Evolutionary conservation across 1,284 basidiomycete species (phyloP), one percentile per base, ranked within the genome.

Genomic region (Cutaneotrichosporon cutaneum): DNA sequence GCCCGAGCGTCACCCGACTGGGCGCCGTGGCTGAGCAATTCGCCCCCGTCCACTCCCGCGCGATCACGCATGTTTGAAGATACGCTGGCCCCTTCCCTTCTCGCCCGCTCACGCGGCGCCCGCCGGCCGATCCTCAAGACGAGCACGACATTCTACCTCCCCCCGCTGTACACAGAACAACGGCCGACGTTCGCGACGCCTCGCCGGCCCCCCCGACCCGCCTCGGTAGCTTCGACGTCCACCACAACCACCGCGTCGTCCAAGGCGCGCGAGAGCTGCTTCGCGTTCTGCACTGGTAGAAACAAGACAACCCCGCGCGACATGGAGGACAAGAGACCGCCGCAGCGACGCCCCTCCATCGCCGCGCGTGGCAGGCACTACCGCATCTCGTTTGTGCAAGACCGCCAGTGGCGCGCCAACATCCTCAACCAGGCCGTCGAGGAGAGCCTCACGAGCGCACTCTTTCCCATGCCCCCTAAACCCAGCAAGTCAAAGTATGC

Each of bases 141-240:
- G 3, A 44, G 24, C 47, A 56, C 39, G n/a, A 50, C 54, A 24
- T 60, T 60, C 36, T 60, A 60, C 24, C 54, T 60, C 1, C 60
- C 60, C 8, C 60, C 60, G n/a, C 58, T 60, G n/a, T 39, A 50
- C 32, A 11, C 44, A 10, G 32, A 48, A 16, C 48, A 58, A 2
- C n/a, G 26, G 1, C 54, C 54, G 3, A 32, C 26, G 33, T 42
- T 50, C 13, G 35, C 35, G 36, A 33, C 24, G n/a, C 52, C 52
- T 1, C 52, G 48, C 24, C 48, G 48, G 16, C 11, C 48, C 16
- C 18, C 48, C 13, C 26, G 11, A 5, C 32, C 33, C 33, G 21
- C 33, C 6, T 18, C 21, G 21, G 26, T 14, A 51, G 8, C 26
- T 5, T 26, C 18, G 3, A 30, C 48, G 18, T 27, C 18, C 14